Conservation (phyloP, 192 early-diverging fungal species). For the Coemansia biformis region DNA sequence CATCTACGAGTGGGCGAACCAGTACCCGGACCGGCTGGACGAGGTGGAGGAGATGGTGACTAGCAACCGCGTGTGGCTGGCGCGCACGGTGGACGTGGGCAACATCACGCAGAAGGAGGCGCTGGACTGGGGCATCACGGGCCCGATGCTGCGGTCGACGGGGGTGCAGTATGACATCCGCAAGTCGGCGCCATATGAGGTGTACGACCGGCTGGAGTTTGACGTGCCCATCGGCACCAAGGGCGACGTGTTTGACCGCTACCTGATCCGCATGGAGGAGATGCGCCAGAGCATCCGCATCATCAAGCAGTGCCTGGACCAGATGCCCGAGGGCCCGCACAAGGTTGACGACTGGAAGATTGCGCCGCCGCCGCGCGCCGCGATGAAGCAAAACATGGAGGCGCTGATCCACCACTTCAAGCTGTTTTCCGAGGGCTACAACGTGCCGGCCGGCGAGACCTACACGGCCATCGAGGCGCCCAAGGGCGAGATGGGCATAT, state of each 20-base stretch:
- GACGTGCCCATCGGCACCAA: constrained; percentile 92
- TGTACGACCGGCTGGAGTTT: constrained; percentile 92
- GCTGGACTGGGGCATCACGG: constrained; percentile 86
- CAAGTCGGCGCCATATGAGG: constrained; percentile 92
- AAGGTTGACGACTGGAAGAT: constrained; percentile 99
- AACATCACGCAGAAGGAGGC: constrained; percentile 84
- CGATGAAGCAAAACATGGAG: constrained; percentile 99
- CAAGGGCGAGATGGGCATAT: constrained; percentile 98
- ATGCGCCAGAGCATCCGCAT: constrained; percentile 97
- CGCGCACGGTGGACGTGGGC: constrained; percentile 81
- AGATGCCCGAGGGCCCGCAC: constrained; percentile 91
- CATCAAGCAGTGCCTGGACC: constrained; percentile 90
- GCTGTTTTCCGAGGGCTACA: constrained; percentile 97
- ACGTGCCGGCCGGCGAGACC: constrained; percentile 94
- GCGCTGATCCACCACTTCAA: constrained; percentile 99
- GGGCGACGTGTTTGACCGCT: constrained; percentile 96
- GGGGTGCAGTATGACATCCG: constrained; percentile 93
- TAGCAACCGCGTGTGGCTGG: constrained; percentile 92
- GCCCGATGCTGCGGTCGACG: constrained; percentile 91
- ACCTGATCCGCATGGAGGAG: constrained; percentile 95
- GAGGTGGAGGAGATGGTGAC: constrained; percentile 93
- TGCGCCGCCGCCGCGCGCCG: constrained; percentile 80
- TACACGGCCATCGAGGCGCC: constrained; percentile 97
- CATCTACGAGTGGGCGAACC: constrained; percentile 89
- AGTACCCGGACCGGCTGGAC: constrained; percentile 84